These are phyloP conservation scores for Capsella rubella DNA, from an alignment of 441 rosid genomes.

Conservation along the genomic window DNA sequence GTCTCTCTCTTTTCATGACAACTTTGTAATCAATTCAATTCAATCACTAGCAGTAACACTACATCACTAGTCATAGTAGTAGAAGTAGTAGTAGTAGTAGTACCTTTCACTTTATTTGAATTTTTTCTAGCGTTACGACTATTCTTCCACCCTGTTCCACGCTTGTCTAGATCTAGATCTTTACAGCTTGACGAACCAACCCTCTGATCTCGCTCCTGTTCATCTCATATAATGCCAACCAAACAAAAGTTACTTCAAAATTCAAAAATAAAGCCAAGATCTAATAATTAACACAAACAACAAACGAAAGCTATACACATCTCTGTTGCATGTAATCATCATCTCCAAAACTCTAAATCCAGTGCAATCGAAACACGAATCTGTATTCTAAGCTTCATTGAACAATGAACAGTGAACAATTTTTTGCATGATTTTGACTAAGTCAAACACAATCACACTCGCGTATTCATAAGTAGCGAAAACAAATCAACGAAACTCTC, in stretches of 20 bases:
- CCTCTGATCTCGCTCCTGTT: slow-evolving; percentile 58
- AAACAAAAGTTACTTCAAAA: not conserved
- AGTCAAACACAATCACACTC: slow-evolving; percentile 6
- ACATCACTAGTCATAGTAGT: not conserved
- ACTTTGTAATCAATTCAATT: slow-evolving; percentile 13
- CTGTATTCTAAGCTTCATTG: not conserved
- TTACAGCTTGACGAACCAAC: slow-evolving; percentile 61
- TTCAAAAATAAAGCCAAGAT: not conserved
- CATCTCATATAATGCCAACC: slow-evolving; percentile 70
- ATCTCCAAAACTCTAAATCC: slow-evolving; percentile 6
- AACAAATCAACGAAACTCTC: slow-evolving; percentile 5
- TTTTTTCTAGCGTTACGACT: slow-evolving; percentile 60
- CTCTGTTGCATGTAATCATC: slow-evolving; percentile 1
- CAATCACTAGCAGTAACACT: slow-evolving; percentile 15
- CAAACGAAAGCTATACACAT: not conserved
- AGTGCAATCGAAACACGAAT: slow-evolving; percentile 17
- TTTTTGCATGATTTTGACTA: slow-evolving; percentile 37
- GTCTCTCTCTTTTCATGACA: slow-evolving; percentile 18
- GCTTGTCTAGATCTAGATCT: slow-evolving; percentile 73
- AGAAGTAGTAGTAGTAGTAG: slow-evolving; percentile 11
- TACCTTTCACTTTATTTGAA: slow-evolving; percentile 72
- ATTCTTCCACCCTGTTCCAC: slow-evolving; percentile 53
- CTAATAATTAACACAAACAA: slow-evolving; percentile 18
- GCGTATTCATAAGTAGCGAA: not conserved
- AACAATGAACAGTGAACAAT: slow-evolving; percentile 22